Percentiles rank a stretch among this genome's conserved stretches.
phyloP scores from a whole-genome alignment of 805 yeast genomes.

The Candida odintsovae region DNA sequence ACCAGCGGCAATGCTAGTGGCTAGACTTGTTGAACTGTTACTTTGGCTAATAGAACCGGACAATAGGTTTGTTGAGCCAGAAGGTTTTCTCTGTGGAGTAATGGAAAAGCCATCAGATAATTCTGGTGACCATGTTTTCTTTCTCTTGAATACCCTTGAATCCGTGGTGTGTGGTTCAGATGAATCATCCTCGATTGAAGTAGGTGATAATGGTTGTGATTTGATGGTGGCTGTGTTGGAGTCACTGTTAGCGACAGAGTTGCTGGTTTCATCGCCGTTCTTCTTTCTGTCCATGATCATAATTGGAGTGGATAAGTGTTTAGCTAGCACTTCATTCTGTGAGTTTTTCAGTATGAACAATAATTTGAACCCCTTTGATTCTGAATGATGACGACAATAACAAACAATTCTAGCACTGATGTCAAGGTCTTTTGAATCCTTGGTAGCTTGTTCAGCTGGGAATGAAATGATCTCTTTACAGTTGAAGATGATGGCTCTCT shows the following conservation, averaged over 20 bases:
- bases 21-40: constrained; percentile 9
- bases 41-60: constrained; percentile 2
- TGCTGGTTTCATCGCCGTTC: constrained; percentile 13
- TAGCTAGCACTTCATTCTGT: constrained; percentile 61
- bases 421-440: constrained; percentile 34
- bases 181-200: constrained; percentile 55
- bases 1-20: constrained; percentile 6
- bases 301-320: constrained; percentile 63
- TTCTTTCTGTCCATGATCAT: constrained; percentile 94
- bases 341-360: constrained; percentile 62
- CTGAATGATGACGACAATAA: constrained; percentile 93
- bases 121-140: constrained; percentile 34
- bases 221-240: constrained; percentile 15
- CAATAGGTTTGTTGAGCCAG: constrained; percentile 17
- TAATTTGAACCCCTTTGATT: constrained; percentile 75
- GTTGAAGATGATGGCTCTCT: constrained; percentile 85
- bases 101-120: constrained; percentile 33
- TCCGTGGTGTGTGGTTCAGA: constrained; percentile 42
- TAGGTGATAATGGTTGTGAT: constrained; percentile 46
- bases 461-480: constrained; percentile 81
- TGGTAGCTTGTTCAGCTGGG: constrained; percentile 41
- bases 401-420: constrained; percentile 79
- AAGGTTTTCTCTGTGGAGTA: constrained; percentile 28
- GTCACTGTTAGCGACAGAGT: constrained; percentile 12
- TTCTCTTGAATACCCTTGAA: constrained; percentile 40